Conservation (phyloP, 1,284 basidiomycete species). For the Pseudomicrostroma phylloplanum region DNA sequence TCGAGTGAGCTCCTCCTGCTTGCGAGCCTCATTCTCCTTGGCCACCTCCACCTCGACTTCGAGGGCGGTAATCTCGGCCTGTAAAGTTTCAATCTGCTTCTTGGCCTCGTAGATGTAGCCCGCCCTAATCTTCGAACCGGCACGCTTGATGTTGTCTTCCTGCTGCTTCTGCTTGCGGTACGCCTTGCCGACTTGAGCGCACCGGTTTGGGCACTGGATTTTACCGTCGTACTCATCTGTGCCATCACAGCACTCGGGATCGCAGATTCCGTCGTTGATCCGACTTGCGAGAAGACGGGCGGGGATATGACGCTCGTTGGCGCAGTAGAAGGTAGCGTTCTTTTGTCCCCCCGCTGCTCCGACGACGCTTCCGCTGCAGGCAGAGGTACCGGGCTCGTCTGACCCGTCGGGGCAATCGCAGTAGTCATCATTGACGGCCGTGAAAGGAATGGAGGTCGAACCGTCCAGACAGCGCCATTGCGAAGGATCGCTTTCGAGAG, state of each 20-base stretch:
- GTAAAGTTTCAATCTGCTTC: constrained; percentile 55
- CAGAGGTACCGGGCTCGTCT: constrained; percentile 69
- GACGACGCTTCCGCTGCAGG: constrained; percentile 1
- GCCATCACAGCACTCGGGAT: constrained; percentile 94
- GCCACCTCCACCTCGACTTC: constrained; percentile 63
- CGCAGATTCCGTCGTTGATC: constrained; percentile 92
- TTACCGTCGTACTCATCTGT: constrained; percentile 68
- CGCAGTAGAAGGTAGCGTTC: constrained; percentile 71
- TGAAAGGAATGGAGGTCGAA: neutral
- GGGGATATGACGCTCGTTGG: constrained; percentile 81
- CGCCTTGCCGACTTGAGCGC: constrained; percentile 67
- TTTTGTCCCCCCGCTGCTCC: constrained; percentile 77
- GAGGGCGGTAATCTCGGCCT: constrained; percentile 50
- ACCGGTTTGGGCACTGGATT: constrained; percentile 67
- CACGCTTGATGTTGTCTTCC: constrained; percentile 70
- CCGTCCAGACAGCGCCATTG: neutral
- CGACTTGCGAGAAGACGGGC: constrained; percentile 69
- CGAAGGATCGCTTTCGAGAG: neutral
- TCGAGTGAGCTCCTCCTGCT: constrained; percentile 22
- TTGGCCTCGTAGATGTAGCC: constrained; percentile 75
- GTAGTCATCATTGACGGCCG: constrained; percentile 82
- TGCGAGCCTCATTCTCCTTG: constrained; percentile 33
- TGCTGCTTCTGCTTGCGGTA: constrained; percentile 65
- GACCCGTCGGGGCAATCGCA: constrained; percentile 90
- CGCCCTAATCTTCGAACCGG: constrained; percentile 81